These are phyloP conservation scores for Globisporangium nagaii DNA, from an alignment of 352 stramenopile genomes.

Conservation along the genomic window DNA sequence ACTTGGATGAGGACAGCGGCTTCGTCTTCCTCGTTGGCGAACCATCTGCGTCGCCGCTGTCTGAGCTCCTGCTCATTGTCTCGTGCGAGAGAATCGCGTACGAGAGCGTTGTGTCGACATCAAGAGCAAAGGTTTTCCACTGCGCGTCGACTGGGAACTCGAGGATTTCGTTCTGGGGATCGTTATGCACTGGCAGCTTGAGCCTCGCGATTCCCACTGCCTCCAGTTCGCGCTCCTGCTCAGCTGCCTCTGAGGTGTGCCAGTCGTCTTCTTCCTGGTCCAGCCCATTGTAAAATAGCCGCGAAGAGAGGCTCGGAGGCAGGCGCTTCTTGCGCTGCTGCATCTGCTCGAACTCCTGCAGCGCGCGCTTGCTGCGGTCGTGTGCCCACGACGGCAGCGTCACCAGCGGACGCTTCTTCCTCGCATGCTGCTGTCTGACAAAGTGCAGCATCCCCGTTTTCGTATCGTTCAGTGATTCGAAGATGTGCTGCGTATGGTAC, in stretches of 20 bases:
- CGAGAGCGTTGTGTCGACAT: slow-evolving; percentile 33
- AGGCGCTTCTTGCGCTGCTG: slow-evolving; percentile 13
- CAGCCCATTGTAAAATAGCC: background rate
- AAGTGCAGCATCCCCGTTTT: background rate
- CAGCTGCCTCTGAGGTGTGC: no score
- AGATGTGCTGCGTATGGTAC: slow-evolving; percentile 2
- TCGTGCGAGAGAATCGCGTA: slow-evolving; percentile 49
- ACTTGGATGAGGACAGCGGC: background rate
- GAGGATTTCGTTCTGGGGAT: slow-evolving; percentile 14
- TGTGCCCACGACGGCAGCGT: slow-evolving; percentile 56
- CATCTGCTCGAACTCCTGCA: slow-evolving; percentile 47
- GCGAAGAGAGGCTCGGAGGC: background rate
- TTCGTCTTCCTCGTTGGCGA: background rate
- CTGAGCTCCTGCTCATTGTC: background rate
- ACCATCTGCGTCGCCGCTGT: no score
- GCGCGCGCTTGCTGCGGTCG: slow-evolving; percentile 56
- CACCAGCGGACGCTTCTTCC: slow-evolving; percentile 22
- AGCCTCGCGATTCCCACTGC: background rate
- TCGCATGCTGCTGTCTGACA: background rate
- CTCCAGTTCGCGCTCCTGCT: no score
- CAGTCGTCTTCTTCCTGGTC: background rate
- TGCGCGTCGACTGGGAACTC: slow-evolving; percentile 31
- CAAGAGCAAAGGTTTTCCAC: slow-evolving; percentile 41
- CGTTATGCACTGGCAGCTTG: background rate
- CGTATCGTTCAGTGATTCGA: slow-evolving; percentile 1